Evolutionary conservation across 495 filamentous ascomycete genomes (phyloP).

Genomic region (Articulospora tetracladia): DNA sequence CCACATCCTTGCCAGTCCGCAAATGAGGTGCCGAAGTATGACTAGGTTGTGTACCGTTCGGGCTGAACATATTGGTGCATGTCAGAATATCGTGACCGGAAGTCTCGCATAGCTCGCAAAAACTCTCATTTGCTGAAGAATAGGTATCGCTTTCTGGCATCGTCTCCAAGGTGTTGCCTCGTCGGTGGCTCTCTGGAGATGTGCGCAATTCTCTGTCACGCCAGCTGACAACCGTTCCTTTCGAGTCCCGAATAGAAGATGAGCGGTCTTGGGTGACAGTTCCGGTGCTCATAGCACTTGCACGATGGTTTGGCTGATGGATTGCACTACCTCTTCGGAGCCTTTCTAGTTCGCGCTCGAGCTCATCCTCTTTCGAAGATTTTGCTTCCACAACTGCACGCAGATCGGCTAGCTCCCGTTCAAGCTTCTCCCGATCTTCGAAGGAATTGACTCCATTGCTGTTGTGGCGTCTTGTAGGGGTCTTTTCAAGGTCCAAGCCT

Average conservation of each 20-base stretch:
- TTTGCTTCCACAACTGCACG: conserved; percentile 67
- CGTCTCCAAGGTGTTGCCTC: conserved; percentile 42
- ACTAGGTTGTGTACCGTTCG: conserved; percentile 24
- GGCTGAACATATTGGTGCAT: conserved; percentile 84
- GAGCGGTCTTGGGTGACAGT: conserved; percentile 44
- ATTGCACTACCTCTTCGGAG: conserved; percentile 43
- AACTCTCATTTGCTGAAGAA: conserved; percentile 70
- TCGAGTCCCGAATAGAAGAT: conserved; percentile 52
- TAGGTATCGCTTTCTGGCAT: conserved; percentile 73
- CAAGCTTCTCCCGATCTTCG: conserved; percentile 62
- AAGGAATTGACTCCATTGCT: conserved; percentile 46
- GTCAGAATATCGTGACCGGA: conserved; percentile 91
- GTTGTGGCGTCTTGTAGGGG: conserved; percentile 28
- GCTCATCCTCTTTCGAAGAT: conserved; percentile 75
- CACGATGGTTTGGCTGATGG: conserved; percentile 28
- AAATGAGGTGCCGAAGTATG: conserved; percentile 15
- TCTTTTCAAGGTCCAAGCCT: conserved; percentile 37
- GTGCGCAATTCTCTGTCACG: conserved; percentile 31
- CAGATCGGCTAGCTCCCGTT: conserved; percentile 74
- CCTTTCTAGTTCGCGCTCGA: conserved; percentile 80
- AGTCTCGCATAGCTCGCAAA: conserved; percentile 96
- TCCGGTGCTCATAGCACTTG: conserved; percentile 46
- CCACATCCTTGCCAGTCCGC: conserved; percentile 40
- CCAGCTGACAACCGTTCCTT: conserved; percentile 51
- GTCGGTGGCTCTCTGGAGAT: conserved; percentile 38